Evolutionary conservation across 371 early-diverging fungal genomes (phyloP).

Genomic region (Lichtheimia corymbifera): DNA sequence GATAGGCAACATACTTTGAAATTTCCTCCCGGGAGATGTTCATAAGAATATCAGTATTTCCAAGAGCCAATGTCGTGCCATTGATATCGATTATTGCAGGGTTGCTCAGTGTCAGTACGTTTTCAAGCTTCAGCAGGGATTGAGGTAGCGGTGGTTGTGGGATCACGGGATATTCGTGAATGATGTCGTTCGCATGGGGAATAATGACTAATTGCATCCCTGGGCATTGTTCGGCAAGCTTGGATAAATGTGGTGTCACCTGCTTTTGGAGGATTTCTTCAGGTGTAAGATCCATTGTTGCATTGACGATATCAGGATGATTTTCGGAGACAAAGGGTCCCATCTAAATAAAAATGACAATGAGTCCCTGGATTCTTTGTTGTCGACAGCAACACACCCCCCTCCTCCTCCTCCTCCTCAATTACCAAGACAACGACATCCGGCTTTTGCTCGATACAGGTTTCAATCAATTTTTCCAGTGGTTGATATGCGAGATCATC

Average conservation of each 20-base stretch:
- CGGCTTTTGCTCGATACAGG: constrained; percentile 62
- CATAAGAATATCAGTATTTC: constrained; percentile 71
- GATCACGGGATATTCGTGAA: constrained; percentile 69
- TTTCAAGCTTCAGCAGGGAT: constrained; percentile 21
- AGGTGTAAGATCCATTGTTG: constrained; percentile 53
- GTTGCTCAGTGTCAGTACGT: constrained; percentile 72
- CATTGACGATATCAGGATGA: constrained; percentile 43
- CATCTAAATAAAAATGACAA: constrained; percentile 3
- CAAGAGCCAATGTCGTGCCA: constrained; percentile 73
- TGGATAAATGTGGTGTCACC: constrained; percentile 47
- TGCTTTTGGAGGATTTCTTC: constrained; percentile 68
- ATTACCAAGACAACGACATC: constrained; percentile 75
- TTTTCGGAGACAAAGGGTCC: constrained; percentile 19
- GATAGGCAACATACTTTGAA: constrained; percentile 38
- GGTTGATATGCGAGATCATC: constrained; percentile 80
- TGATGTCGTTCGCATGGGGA: constrained; percentile 76
- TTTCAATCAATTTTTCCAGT: constrained; percentile 67
- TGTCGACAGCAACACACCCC: neutral
- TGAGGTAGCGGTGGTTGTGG: constrained; percentile 80
- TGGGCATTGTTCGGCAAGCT: constrained; percentile 44
- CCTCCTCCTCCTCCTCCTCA: too few species aligned
- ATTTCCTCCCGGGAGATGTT: constrained; percentile 69
- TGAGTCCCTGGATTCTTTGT: neutral
- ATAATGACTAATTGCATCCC: constrained; percentile 63
- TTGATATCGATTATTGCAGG: constrained; percentile 83